Evolutionary conservation across 768 basidiomycete species (phyloP).

Genomic region (Lepiota brunneoincarnata): DNA sequence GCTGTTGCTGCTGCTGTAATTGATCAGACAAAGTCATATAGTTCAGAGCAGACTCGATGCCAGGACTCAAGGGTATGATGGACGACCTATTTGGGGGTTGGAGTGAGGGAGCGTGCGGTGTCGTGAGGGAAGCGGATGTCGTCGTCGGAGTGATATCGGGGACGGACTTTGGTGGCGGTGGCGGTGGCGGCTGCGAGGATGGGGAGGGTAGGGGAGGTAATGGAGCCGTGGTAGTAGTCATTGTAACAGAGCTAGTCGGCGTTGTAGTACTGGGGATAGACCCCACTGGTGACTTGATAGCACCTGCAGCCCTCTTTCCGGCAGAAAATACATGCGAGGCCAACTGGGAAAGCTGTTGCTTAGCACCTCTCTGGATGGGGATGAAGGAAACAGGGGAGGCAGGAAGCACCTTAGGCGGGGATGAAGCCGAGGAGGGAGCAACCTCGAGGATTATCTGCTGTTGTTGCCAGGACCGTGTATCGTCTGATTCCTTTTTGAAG

Average conservation of each 20-base stretch:
- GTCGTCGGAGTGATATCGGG: conserved; percentile 13
- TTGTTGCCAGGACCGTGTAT: too few species aligned
- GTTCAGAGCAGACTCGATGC: conserved; percentile 55
- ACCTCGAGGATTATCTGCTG: conserved; percentile 17
- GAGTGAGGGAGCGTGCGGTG: neutral
- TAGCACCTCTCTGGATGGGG: conserved; percentile 20
- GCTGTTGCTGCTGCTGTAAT: conserved; percentile 15
- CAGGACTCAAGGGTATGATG: conserved; percentile 55
- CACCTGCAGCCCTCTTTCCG: conserved; percentile 33
- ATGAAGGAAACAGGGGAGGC: conserved; percentile 6
- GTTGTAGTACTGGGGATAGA: neutral
- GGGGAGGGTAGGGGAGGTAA: conserved; percentile 21
- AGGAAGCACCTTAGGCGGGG: conserved; percentile 9
- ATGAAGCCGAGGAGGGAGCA: conserved; percentile 20
- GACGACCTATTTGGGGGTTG: conserved; percentile 39
- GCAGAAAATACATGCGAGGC: conserved; percentile 20
- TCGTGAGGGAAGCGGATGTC: conserved; percentile 1
- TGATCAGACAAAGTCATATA: conserved; percentile 41
- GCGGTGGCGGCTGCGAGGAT: conserved; percentile 26
- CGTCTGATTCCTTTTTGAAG: conserved; percentile 20
- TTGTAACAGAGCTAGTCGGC: too few species aligned
- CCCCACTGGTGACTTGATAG: conserved; percentile 12
- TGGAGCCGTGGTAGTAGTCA: conserved; percentile 14
- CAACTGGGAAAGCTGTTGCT: conserved; percentile 34
- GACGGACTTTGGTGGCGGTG: conserved; percentile 29